Percentiles rank a stretch among this genome's conserved stretches.
phyloP scores from a whole-genome alignment of 1,284 basidiomycete species.

The Wolfiporia cocos region DNA sequence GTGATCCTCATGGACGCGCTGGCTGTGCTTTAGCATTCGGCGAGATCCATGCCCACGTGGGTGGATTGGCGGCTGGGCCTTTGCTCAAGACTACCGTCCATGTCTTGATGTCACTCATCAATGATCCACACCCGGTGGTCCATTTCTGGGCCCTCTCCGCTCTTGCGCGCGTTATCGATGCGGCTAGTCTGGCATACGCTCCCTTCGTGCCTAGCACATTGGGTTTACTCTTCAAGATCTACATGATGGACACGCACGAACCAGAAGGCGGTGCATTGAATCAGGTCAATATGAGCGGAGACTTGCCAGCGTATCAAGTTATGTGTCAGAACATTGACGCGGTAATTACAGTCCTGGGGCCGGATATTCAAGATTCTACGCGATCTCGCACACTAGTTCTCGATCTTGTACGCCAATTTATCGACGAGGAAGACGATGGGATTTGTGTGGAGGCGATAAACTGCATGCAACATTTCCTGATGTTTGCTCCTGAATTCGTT shows the following conservation, averaged over 20 bases:
- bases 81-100: slow-evolving; percentile 96
- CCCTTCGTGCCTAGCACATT: slow-evolving; percentile 87
- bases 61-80: slow-evolving; percentile 89
- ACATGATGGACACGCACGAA: slow-evolving; percentile 90
- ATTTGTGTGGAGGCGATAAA: slow-evolving; percentile 92
- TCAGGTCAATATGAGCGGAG: slow-evolving; percentile 85
- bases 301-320: slow-evolving; percentile 87
- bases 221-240: slow-evolving; percentile 88
- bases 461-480: slow-evolving; percentile 93
- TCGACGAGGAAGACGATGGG: slow-evolving; percentile 81
- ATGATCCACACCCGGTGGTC: slow-evolving; percentile 95
- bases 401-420: slow-evolving; percentile 83
- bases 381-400: slow-evolving; percentile 80
- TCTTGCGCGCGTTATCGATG: slow-evolving; percentile 83
- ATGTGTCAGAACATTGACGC: slow-evolving; percentile 92
- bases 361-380: slow-evolving; percentile 88
- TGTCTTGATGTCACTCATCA: slow-evolving; percentile 91
- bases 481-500: slow-evolving; percentile 87
- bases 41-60: slow-evolving; percentile 90
- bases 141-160: slow-evolving; percentile 92
- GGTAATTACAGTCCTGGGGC: slow-evolving; percentile 90
- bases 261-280: slow-evolving; percentile 85
- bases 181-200: slow-evolving; percentile 89
- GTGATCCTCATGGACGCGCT: slow-evolving; percentile 88
- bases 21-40: slow-evolving; percentile 94